Percentiles rank a stretch among this genome's conserved stretches.
Conservation (phyloP, 2,329 filamentous ascomycete species). For the Diaporthe batatas region DNA sequence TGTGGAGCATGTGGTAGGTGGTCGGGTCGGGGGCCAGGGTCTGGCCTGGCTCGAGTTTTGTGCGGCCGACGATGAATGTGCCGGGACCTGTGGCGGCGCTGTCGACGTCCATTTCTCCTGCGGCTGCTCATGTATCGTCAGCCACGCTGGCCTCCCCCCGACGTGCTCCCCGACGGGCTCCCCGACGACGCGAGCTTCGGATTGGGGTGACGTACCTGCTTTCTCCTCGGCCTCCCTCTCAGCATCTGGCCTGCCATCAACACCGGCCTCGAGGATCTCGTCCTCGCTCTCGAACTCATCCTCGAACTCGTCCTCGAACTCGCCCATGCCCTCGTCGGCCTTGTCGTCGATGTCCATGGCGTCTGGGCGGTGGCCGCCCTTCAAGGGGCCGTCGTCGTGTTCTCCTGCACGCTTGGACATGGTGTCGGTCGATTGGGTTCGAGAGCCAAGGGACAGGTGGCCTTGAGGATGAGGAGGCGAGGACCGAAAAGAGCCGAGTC, state of each 20-base stretch:
- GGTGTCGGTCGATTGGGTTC: conserved; percentile 36
- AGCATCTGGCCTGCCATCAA: conserved; percentile 91
- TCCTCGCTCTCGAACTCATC: conserved; percentile 91
- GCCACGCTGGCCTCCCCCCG: conserved; percentile 1
- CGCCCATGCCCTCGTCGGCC: conserved; percentile 71
- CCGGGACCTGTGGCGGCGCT: conserved; percentile 65
- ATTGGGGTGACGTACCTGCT: conserved; percentile 63
- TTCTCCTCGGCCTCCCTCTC: conserved; percentile 93
- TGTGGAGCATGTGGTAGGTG: conserved; percentile 99
- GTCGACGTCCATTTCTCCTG: conserved; percentile 88
- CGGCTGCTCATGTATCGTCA: conserved; percentile 42
- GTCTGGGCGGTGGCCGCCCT: conserved; percentile 72
- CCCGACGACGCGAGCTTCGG: not conserved
- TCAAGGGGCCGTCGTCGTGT: conserved; percentile 64
- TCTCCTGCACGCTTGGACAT: conserved; percentile 75
- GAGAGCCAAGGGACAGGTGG: too few relatives aligned
- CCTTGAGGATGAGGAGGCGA: not conserved
- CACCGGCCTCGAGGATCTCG: conserved; percentile 93
- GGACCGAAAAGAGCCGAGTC: not conserved
- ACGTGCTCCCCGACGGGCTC: not conserved
- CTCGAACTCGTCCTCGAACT: conserved; percentile 97
- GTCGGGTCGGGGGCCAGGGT: conserved; percentile 90
- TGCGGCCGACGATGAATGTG: conserved; percentile 95
- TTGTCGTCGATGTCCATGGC: conserved; percentile 75
- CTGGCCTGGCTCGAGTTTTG: conserved; percentile 91